Evolutionary conservation across 345 rosid species (phyloP).

Genomic region (Lumnitzera racemosa): DNA sequence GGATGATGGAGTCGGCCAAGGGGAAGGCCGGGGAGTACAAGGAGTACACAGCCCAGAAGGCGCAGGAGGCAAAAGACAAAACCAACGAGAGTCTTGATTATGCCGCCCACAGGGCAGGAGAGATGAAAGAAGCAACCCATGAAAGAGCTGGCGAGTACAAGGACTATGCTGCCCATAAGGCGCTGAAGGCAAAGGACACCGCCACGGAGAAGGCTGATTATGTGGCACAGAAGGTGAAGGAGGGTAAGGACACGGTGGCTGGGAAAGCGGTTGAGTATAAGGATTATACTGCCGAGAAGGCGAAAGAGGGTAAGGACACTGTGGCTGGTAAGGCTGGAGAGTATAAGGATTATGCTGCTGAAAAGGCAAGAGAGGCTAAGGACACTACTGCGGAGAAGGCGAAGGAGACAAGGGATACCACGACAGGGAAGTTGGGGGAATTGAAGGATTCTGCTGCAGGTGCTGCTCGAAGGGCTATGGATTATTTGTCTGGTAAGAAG

Average conservation of each 20-base stretch:
- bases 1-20: conserved; percentile 8
- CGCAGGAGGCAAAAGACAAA: conserved; percentile 11
- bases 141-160: conserved; percentile 16
- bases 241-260: conserved; percentile 13
- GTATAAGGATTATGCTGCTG: conserved; percentile 9
- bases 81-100: conserved; percentile 10
- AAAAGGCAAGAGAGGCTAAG: conserved; percentile 22
- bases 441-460: conserved; percentile 44
- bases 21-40: conserved; percentile 11
- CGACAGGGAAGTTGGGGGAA: conserved; percentile 29
- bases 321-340: conserved; percentile 4
- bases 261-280: conserved; percentile 9
- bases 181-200: conserved; percentile 12
- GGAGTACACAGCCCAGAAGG: conserved; percentile 9
- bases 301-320: conserved; percentile 10
- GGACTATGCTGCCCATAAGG: conserved; percentile 10
- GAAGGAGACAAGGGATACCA: conserved; percentile 27
- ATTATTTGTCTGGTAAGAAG: conserved; percentile 37
- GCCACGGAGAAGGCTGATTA: conserved; percentile 15
- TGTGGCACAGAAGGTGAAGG: conserved; percentile 2
- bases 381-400: conserved; percentile 22
- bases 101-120: conserved; percentile 7
- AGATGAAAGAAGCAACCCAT: conserved; percentile 5
- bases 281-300: conserved; percentile 13
- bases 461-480: conserved; percentile 54